Conservation (phyloP, 345 rosid genomes). For the Boechera divaricarpa region DNA sequence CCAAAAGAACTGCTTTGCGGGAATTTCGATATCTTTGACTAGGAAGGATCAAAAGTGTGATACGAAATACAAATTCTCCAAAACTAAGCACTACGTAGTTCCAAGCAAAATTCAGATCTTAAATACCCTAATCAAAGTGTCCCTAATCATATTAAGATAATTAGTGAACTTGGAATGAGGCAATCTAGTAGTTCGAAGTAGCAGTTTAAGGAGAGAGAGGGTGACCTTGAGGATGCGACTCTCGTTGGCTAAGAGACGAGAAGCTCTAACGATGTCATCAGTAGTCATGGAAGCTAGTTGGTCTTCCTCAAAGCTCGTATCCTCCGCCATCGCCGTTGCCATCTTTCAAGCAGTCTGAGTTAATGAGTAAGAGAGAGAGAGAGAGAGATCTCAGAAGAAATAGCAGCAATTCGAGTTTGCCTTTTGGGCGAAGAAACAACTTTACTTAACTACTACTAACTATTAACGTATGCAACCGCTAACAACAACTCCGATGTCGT, state of each 20-base stretch:
- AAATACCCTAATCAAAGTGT: too few species aligned
- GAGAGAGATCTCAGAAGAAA: background rate
- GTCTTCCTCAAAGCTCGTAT: conserved; percentile 73
- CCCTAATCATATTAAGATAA: too few species aligned
- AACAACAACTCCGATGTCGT: conserved; percentile 62
- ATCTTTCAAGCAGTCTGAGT: background rate
- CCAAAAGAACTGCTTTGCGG: too few species aligned
- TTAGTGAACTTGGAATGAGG: too few species aligned
- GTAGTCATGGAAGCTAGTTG: conserved; percentile 74
- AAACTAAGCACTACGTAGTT: too few species aligned
- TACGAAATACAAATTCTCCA: too few species aligned
- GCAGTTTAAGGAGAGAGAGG: too few species aligned
- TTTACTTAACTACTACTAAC: background rate
- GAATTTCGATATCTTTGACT: too few species aligned
- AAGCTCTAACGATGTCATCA: conserved; percentile 67
- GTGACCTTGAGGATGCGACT: conserved; percentile 71
- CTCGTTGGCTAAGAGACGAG: conserved; percentile 80
- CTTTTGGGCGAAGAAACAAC: background rate
- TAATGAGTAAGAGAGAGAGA: background rate
- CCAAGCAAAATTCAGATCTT: too few species aligned
- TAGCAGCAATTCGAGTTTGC: background rate
- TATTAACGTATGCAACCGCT: too few species aligned
- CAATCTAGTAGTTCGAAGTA: too few species aligned
- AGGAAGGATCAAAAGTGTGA: too few species aligned
- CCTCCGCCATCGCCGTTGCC: conserved; percentile 63